Percentiles rank a stretch among this genome's conserved stretches.
phyloP scores from a whole-genome alignment of 129 eudicot genomes.

The Artemisia argyi region DNA sequence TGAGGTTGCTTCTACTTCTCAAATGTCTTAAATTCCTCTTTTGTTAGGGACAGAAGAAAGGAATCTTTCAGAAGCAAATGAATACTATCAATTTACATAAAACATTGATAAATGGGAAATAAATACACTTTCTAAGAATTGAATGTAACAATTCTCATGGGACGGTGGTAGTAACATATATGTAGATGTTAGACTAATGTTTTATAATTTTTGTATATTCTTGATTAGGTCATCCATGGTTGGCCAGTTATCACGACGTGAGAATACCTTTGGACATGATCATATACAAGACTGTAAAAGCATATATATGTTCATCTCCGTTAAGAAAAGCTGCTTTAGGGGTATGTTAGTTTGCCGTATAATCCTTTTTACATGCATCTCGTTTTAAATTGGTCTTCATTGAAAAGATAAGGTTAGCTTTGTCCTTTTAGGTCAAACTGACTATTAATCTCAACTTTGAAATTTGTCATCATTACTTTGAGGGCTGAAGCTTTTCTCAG shows the following conservation, averaged over 20 bases:
- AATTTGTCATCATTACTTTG: not conserved
- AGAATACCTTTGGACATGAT: slow-evolving; percentile 97
- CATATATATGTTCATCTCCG: slow-evolving; percentile 85
- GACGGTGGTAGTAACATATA: not conserved
- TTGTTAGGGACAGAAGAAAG: not conserved
- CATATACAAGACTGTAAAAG: slow-evolving; percentile 76
- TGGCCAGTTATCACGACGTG: slow-evolving; percentile 61
- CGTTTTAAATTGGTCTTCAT: not conserved
- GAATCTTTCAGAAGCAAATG: not conserved
- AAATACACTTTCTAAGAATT: not conserved
- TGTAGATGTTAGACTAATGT: not conserved
- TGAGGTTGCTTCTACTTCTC: not conserved
- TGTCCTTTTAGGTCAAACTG: not conserved
- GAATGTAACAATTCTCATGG: not conserved
- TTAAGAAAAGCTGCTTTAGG: slow-evolving; percentile 91
- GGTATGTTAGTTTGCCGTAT: slow-evolving; percentile 38
- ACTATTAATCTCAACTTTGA: not conserved
- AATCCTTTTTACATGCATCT: not conserved
- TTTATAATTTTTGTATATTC: slow-evolving; percentile 12
- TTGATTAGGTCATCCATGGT: slow-evolving; percentile 98
- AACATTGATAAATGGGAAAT: not conserved
- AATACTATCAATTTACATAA: not conserved
- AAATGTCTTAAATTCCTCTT: not conserved
- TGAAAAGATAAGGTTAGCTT: not conserved
- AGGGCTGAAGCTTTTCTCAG: too few relatives aligned